These are phyloP conservation scores for Ogataea parapolymorpha DNA, from an alignment of 805 yeast genomes.

Conservation along the genomic window DNA sequence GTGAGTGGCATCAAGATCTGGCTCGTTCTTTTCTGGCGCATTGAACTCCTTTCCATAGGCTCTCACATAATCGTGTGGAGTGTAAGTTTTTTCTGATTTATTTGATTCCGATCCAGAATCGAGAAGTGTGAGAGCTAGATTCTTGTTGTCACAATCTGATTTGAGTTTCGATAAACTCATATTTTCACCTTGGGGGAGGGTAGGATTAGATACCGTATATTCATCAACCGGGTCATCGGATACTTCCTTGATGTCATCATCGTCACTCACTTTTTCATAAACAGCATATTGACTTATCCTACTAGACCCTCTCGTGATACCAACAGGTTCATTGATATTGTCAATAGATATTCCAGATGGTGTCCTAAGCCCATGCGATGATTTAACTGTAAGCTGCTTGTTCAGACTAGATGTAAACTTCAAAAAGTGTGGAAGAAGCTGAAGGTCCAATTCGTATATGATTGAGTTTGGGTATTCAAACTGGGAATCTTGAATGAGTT, in stretches of 20 bases:
- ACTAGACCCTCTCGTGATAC: constrained; percentile 2
- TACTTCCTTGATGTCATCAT: constrained; percentile 2
- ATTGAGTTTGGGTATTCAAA: constrained; percentile 32
- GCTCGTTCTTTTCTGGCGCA: no score
- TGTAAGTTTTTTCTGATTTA: no score
- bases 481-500: constrained; percentile 28
- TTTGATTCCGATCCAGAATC: no score
- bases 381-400: background rate
- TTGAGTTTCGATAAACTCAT: no score
- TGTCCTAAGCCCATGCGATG: background rate
- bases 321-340: background rate
- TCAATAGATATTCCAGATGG: background rate
- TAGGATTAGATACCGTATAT: no score
- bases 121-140: background rate
- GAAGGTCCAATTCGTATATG: constrained; percentile 36
- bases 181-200: no score
- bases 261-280: constrained; percentile 19
- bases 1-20: no score
- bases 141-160: background rate
- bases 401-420: constrained; percentile 3
- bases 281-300: constrained; percentile 22
- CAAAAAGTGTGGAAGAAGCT: constrained; percentile 25
- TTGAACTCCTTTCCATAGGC: no score
- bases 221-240: no score
- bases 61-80: no score